Evolutionary conservation across 2,329 filamentous ascomycete genomes (phyloP), one percentile per base, ranked within the genome.

Genomic region (Aspergillus japonicus): DNA sequence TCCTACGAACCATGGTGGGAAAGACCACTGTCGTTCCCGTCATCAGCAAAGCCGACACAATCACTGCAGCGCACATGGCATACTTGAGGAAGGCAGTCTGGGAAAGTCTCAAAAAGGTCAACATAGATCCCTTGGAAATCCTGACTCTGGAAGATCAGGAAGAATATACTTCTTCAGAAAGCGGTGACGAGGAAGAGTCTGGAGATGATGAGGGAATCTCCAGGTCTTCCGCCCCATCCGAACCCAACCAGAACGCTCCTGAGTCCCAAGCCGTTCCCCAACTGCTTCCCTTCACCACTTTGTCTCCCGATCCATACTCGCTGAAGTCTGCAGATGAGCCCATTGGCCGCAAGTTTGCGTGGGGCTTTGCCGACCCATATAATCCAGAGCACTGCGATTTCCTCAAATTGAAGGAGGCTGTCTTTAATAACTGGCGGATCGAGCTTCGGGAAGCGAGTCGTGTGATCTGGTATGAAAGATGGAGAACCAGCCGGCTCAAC

Each of bases 21-120:
- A 97, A 96, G 82, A 98, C 95, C 0, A 96, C 92, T 0, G 92
- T 98, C 60, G 91, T 99, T 50, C 95, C 95, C 0, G 88, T 99
- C 60, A 94, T 99, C 71, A 90, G 92, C 73, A 99, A 99, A 78
- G 94, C 95, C 44, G 95, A 99, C 74, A 97, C 93, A 14, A 90
- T 98, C 68, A 98, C 95, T n/a, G 88, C 90, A 0, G 89, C 90
- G 56, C 95, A 99, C 77, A 98, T 98, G 95, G 83, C 86, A 50
- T 88, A 91, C 69, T 84, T 99, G 66, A 97, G 97, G 82, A 92
- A 89, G 77, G 88, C 89, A 12, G 93, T 99, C 35, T 96, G 91
- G 87, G 87, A 91, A 56, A 93, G 90, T 68, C 82, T 99, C 63
- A 94, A 95, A 78, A 87, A 87, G 70, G 88, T 92, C 14, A 90